Evolutionary conservation across 495 filamentous ascomycete genomes (phyloP).

Genomic region (Tuber melanosporum): DNA sequence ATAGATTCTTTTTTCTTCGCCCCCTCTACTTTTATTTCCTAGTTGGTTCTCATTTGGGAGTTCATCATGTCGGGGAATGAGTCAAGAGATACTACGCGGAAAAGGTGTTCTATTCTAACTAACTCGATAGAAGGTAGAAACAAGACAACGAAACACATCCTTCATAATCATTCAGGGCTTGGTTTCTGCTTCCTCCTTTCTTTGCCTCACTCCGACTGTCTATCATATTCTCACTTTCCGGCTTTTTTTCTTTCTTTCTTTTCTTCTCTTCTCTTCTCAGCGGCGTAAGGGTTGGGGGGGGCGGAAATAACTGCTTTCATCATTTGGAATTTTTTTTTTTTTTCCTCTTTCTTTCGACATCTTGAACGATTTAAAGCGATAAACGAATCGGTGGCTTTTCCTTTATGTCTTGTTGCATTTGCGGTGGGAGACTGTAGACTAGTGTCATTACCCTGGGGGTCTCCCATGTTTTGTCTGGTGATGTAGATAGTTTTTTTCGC

Average conservation of each 20-base stretch:
- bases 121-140: not conserved
- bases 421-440: not conserved
- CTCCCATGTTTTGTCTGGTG: not conserved
- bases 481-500: not conserved
- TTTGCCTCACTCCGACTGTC: not conserved
- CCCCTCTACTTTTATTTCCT: not conserved
- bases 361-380: not conserved
- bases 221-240: not conserved
- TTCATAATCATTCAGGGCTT: not conserved
- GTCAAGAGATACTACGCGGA: not conserved
- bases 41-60: not conserved
- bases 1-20: not conserved
- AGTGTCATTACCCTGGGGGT: not conserved
- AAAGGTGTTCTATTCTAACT: not conserved
- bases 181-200: not conserved
- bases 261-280: not conserved
- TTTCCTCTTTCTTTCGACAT: not conserved
- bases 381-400: not conserved
- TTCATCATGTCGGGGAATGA: not conserved
- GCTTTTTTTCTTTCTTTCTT: not conserved
- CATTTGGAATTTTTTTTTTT: not conserved
- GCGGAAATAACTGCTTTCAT: not conserved
- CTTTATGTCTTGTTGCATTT: not conserved
- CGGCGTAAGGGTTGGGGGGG: not conserved
- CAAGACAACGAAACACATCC: not conserved